Conservation (phyloP, 768 basidiomycete species). For the Leccinellum rugosiceps region DNA sequence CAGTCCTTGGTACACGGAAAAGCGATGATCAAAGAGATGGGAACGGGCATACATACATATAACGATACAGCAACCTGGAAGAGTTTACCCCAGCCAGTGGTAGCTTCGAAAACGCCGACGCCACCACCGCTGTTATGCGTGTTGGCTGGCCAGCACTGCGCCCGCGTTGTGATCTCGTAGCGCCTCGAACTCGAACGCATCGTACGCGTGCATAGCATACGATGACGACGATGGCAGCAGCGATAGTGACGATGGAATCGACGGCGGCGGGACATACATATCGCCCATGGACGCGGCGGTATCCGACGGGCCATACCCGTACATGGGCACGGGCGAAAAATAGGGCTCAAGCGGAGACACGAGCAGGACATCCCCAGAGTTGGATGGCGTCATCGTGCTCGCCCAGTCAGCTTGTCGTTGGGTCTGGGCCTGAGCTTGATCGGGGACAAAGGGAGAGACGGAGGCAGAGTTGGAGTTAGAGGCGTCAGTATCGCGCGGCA, state of each 20-base stretch:
- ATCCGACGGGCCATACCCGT: conserved; percentile 18
- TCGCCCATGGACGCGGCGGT: conserved; percentile 17
- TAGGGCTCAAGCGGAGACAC: conserved; percentile 13
- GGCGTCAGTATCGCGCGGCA: conserved; percentile 6
- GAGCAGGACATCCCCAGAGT: conserved; percentile 13
- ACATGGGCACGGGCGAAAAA: conserved; percentile 12
- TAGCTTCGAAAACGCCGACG: not conserved
- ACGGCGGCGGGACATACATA: conserved; percentile 5
- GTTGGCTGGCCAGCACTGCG: conserved; percentile 18
- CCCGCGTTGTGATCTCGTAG: conserved; percentile 27
- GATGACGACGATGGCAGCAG: conserved; percentile 3
- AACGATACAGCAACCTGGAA: conserved; percentile 31
- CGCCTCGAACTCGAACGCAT: conserved; percentile 34
- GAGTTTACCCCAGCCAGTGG: not conserved
- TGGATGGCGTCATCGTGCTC: not conserved
- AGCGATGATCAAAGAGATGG: not conserved
- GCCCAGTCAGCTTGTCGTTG: conserved; percentile 12
- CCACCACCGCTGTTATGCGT: conserved; percentile 8
- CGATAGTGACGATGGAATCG: not conserved
- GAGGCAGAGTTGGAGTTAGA: not conserved
- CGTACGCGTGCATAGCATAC: conserved; percentile 22
- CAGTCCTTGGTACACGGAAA: not conserved
- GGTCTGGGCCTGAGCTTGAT: not conserved
- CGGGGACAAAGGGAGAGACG: conserved; percentile 10
- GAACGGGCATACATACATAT: not conserved